These are phyloP conservation scores for Singerocomus inundabilis DNA, from an alignment of 1,284 basidiomycete species.

Conservation along the genomic window DNA sequence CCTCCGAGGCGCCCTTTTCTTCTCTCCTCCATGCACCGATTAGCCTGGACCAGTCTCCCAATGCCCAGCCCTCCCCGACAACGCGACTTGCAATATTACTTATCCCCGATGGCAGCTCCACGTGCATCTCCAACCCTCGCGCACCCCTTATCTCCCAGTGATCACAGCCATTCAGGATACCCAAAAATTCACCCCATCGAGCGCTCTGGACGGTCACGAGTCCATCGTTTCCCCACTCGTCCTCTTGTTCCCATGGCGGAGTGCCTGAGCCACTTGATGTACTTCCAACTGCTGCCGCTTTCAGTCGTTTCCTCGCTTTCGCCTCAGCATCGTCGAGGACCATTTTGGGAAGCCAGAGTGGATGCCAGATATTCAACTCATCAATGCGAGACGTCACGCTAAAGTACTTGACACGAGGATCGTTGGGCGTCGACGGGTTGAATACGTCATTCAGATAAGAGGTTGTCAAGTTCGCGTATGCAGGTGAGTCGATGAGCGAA, in stretches of 20 bases:
- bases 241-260: constrained; percentile 44
- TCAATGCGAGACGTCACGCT: constrained; percentile 81
- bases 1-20: constrained; percentile 34
- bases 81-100: constrained; percentile 23
- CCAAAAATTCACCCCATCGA: constrained; percentile 92
- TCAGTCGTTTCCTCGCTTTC: constrained; percentile 43
- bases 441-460: constrained; percentile 83
- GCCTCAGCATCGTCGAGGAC: constrained; percentile 83
- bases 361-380: constrained; percentile 84
- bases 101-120: constrained; percentile 53
- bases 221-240: constrained; percentile 90
- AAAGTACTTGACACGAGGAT: constrained; percentile 86
- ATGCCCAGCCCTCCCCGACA: constrained; percentile 50
- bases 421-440: constrained; percentile 89
- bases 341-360: constrained; percentile 95
- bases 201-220: constrained; percentile 89
- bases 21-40: constrained; percentile 57
- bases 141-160: constrained; percentile 97
- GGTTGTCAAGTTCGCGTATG: constrained; percentile 94
- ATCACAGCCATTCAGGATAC: constrained; percentile 87
- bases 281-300: constrained; percentile 23
- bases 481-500: constrained; percentile 94
- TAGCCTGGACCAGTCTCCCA: constrained; percentile 62
- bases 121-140: constrained; percentile 60
- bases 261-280: constrained; percentile 5